These are phyloP conservation scores for Aquanectria penicillioides DNA, from an alignment of 2,329 filamentous ascomycete species.

Conservation along the genomic window DNA sequence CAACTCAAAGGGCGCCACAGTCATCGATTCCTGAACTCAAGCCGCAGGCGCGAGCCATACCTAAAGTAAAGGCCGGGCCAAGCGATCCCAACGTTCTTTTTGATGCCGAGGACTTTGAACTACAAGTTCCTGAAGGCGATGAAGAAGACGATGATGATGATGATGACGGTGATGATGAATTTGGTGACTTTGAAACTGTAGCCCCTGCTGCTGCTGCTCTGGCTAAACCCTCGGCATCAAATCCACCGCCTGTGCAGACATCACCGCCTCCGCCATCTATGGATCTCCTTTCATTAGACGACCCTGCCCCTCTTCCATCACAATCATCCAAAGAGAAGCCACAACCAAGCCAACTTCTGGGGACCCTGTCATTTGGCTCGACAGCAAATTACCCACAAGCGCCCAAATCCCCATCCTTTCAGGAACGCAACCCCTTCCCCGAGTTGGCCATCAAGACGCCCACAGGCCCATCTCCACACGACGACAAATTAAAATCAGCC, in stretches of 20 bases:
- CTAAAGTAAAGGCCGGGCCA: conserved; percentile 37
- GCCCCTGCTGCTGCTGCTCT: conserved; percentile 22
- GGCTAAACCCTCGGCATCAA: conserved; percentile 26
- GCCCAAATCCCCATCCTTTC: conserved; percentile 63
- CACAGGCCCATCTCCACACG: conserved; percentile 45
- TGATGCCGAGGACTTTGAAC: conserved; percentile 68
- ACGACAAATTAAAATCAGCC: conserved; percentile 48
- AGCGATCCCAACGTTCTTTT: conserved; percentile 69
- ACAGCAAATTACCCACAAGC: conserved; percentile 53
- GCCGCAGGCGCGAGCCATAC: conserved; percentile 29
- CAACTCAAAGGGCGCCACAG: not conserved
- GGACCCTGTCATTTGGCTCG: conserved; percentile 42
- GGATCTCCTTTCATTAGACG: conserved; percentile 54
- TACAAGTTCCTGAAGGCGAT: conserved; percentile 51
- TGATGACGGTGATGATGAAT: conserved; percentile 66
- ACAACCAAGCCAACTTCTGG: conserved; percentile 46
- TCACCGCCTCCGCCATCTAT: conserved; percentile 42
- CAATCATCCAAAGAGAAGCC: conserved; percentile 32
- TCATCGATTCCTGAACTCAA: not conserved
- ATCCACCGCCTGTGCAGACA: conserved; percentile 19
- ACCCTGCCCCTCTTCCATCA: conserved; percentile 36
- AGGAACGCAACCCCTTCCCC: conserved; percentile 63
- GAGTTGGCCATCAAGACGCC: conserved; percentile 59
- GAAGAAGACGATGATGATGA: conserved; percentile 53
- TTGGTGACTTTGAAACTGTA: conserved; percentile 69